Evolutionary conservation across 1,284 basidiomycete species (phyloP), one percentile per base, ranked within the genome.

Genomic region (Ganoderma sinense): DNA sequence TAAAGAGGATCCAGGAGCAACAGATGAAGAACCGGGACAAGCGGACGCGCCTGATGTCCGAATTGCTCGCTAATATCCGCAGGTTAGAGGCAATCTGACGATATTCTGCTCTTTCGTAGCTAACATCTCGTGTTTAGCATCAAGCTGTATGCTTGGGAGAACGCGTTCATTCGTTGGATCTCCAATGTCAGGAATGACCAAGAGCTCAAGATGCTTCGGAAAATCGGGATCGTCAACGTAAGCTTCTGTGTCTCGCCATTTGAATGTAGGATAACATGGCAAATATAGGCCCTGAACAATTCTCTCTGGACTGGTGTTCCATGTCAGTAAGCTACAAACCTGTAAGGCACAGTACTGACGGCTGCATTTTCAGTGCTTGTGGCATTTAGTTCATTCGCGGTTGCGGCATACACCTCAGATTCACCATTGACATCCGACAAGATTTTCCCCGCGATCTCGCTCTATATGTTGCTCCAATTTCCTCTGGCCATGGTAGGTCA

Each of bases 11-110:
- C 83, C 94, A 97, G 78, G 89, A 94, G 72, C 77, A 89, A 75
- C 95, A 98, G 79, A 98, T 98, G 97, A 95, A 95, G 81, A 95
- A 94, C 79, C 88, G 96, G 72, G 93, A 94, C 76, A 85, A 89
- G 74, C 86, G 93, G 48, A 94, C 93, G 11, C 83, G 90, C 61
- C 79, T 94, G 51, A 94, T 94, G 93, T 94, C 87, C 67, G 94
- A 96, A 78, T 84, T 97, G 31, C 83, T 98, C 16, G 89, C 90
- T 72, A 98, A 97, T 78, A 98, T 99, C 78, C 94, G 95, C 80
- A 96, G 91, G 91, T 90, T 51, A 18, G 75, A 56, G 20, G 29
- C 39, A 8, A 5, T 61, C 3, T 4, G 2, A 4, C 7, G n/a
- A 53, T 67, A 29, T 29, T 33, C 6, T 40, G 31, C 18, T 1